These are phyloP conservation scores for Vitis amurensis DNA, from an alignment of 164 flowering plant species.

Conservation along the genomic window DNA sequence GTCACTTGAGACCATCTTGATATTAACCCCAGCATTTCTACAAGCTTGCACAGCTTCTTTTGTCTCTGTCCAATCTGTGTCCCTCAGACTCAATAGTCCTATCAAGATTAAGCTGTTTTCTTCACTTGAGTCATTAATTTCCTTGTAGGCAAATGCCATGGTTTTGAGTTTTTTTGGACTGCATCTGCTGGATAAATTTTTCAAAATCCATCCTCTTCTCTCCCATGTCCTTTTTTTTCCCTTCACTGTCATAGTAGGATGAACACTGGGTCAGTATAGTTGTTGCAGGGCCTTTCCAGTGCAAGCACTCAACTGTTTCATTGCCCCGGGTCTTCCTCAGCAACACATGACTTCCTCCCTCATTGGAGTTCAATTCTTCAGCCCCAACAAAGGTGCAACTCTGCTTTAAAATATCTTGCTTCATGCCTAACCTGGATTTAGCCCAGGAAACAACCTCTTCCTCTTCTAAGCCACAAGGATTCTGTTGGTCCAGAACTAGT, in stretches of 20 bases:
- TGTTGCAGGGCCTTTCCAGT: conserved; percentile 18
- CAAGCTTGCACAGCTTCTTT: conserved; percentile 11
- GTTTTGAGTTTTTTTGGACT: neutral
- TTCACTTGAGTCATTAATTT: neutral
- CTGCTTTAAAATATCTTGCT: conserved; percentile 2
- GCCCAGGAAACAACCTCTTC: conserved; percentile 3
- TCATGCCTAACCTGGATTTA: neutral
- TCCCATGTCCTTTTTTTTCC: conserved; percentile 6
- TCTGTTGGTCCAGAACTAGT: neutral
- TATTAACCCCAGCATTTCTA: conserved; percentile 10
- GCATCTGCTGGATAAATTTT: neutral
- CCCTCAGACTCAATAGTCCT: conserved; percentile 16
- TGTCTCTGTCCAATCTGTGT: conserved; percentile 1
- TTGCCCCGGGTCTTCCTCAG: conserved; percentile 8
- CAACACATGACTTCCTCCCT: conserved; percentile 7
- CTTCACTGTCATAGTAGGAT: conserved; percentile 18
- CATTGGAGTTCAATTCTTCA: neutral
- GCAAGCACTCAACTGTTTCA: neutral
- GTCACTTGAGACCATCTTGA: conserved; percentile 15
- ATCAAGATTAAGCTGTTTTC: conserved; percentile 14
- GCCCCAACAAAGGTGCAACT: neutral
- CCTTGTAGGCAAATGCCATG: conserved; percentile 18
- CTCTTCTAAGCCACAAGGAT: neutral
- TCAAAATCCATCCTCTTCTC: neutral
- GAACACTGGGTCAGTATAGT: conserved; percentile 17